Evolutionary conservation across 345 rosid species (phyloP), one percentile per base, ranked within the genome.

Genomic region (Ailanthus altissimus): DNA sequence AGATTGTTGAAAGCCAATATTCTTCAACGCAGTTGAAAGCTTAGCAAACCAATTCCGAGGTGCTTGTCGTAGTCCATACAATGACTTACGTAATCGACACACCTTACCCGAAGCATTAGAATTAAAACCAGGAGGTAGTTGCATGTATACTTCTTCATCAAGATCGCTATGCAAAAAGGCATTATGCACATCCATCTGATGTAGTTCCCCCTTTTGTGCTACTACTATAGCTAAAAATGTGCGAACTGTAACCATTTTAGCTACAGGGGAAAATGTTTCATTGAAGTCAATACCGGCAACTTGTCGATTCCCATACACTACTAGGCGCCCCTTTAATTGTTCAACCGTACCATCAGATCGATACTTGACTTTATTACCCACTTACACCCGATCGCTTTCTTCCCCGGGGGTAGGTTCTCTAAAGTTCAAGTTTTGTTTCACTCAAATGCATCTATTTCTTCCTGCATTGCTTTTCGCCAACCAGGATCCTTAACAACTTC

Each of bases 31-130:
- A 46, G 16, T 1, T 13, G 20, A 10, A 18, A 75, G 47, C 16
- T 63, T 75, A 2, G 80, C 67, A 62, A 62, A 77, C 77, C 57
- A 71, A 26, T 72, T 23, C 4, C 59, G 47, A 20, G 66, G 59
- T 2, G 65, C 67, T 12, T 79, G 62, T 2, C 2, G 9, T 2
- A 57, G 50, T 6, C 73, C 68, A 26, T 54, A 80, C 5, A 80
- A 26, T 2, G 82, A 80, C 20, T 76, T 80, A 5, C 16, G 23
- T 16, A 80, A 11, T 6, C 32, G 45, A 76, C 73, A 76, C 1
- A 80, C 65, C 59, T 4, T 20, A 15, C 16, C 21, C 8, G 16
- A 50, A 18, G 28, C 10, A 5, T 26, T 18, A 16, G 2, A 2
- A 0, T 21, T 26, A 43, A 59, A 76, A 23, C 32, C 69, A 38